phyloP scores from a whole-genome alignment of 495 filamentous ascomycete genomes.

The Peziza echinospora region DNA sequence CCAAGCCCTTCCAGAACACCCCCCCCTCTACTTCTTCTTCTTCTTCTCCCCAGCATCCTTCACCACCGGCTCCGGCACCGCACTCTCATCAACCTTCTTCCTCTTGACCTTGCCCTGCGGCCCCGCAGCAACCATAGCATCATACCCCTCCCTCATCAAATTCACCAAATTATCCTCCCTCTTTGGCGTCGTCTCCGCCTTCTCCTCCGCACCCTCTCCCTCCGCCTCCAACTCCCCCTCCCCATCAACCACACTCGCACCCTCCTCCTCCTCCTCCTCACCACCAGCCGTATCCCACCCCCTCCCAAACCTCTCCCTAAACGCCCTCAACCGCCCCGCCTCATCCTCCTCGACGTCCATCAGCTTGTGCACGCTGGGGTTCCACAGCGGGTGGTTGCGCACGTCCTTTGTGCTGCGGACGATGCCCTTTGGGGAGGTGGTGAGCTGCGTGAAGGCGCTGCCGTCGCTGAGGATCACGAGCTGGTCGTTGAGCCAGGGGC shows the following conservation, averaged over 20 bases:
- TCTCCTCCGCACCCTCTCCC: neutral
- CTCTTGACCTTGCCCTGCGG: neutral
- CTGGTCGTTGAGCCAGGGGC: constrained; percentile 92
- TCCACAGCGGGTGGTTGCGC: constrained; percentile 75
- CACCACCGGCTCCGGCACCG: neutral
- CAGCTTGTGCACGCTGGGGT: constrained; percentile 55
- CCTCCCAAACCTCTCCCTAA: constrained; percentile 62
- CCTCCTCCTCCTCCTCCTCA: constrained; percentile 18
- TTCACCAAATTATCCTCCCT: neutral
- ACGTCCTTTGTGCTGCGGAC: constrained; percentile 64
- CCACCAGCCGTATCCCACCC: constrained; percentile 42
- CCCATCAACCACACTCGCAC: neutral
- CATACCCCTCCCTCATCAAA: neutral
- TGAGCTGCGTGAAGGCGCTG: constrained; percentile 64
- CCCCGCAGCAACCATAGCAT: neutral
- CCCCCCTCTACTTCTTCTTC: neutral
- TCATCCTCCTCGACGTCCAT: constrained; percentile 84
- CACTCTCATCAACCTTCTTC: neutral
- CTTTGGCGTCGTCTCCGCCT: neutral
- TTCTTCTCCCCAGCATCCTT: neutral
- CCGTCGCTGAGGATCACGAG: constrained; percentile 88
- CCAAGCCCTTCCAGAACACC: neutral
- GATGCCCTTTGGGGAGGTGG: constrained; percentile 60
- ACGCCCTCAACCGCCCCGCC: constrained; percentile 71
- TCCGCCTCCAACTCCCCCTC: neutral